A percentile compares a stretch with the other conserved stretches of the same genome.
These are phyloP conservation scores for Dactylonectria estremocensis DNA, from an alignment of 2,329 filamentous ascomycete genomes.

Conservation along the genomic window DNA sequence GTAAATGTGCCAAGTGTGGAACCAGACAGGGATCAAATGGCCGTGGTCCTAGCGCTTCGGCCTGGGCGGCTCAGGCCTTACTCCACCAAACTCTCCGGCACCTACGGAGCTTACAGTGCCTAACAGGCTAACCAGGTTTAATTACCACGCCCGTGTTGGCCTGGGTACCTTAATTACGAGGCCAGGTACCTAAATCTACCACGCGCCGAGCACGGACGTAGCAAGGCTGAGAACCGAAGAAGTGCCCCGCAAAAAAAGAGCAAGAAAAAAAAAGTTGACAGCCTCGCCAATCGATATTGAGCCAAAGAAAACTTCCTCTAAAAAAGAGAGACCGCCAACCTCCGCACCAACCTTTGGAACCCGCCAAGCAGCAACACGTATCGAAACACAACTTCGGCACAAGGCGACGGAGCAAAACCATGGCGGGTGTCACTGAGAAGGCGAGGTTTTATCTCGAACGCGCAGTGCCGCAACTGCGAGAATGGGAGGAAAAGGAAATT, in stretches of 20 bases:
- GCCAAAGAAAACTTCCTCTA: constrained; percentile 14
- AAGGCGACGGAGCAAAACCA: constrained; percentile 52
- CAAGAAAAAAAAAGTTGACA: constrained; percentile 38
- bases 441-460: constrained; percentile 96
- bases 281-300: constrained; percentile 16
- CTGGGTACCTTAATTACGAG: too few species aligned
- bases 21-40: constrained; percentile 33
- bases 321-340: constrained; percentile 1
- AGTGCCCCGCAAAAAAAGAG: constrained; percentile 38
- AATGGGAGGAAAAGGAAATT: constrained; percentile 92
- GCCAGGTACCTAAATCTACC: too few species aligned
- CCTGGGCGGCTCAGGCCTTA: constrained; percentile 5
- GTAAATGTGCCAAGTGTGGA: constrained; percentile 43
- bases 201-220: constrained; percentile 6
- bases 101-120: neutral
- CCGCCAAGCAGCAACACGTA: constrained; percentile 6
- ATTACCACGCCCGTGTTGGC: too few species aligned
- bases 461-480: constrained; percentile 90
- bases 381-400: neutral
- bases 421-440: constrained; percentile 92
- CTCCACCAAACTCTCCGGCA: neutral
- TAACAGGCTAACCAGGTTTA: neutral
- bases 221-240: constrained; percentile 35
- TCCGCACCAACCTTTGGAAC: neutral
- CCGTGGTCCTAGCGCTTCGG: constrained; percentile 34